Percentiles rank a stretch among this genome's conserved stretches.
phyloP scores from a whole-genome alignment of 1,284 basidiomycete species.

The Moniliophthora roreri region DNA sequence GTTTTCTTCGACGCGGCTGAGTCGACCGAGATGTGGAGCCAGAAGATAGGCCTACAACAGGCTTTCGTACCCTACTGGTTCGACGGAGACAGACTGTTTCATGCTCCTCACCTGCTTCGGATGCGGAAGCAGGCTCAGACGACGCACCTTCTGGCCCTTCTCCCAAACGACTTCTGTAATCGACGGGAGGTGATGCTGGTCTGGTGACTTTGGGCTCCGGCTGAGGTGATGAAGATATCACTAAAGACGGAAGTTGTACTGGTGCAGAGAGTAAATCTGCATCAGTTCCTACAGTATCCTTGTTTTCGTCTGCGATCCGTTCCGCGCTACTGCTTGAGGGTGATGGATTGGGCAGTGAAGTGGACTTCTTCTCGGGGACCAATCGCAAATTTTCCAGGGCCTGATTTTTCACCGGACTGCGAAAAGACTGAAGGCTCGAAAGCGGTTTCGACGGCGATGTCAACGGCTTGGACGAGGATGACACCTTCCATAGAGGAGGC shows the following conservation, averaged over 20 bases:
- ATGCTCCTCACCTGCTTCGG: conserved; percentile 17
- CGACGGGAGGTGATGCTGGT: no score
- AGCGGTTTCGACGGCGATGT: neutral
- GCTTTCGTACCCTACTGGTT: conserved; percentile 52
- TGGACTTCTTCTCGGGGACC: neutral
- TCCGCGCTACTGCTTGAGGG: no score
- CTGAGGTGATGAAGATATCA: no score
- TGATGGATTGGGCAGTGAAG: no score
- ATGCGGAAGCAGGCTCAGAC: neutral
- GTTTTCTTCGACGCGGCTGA: conserved; percentile 8
- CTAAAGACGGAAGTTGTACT: no score
- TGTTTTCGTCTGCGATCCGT: no score
- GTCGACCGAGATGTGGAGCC: neutral
- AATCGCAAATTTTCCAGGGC: neutral
- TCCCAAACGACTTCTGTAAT: no score
- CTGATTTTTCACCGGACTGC: neutral
- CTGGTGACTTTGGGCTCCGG: no score
- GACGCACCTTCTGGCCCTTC: no score
- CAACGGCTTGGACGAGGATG: neutral
- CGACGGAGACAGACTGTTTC: conserved; percentile 35
- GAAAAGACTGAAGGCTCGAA: neutral
- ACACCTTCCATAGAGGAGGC: neutral
- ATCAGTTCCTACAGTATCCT: no score
- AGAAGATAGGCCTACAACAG: conserved; percentile 25
- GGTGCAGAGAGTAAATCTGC: no score